phyloP scores from a whole-genome alignment of 257 asterid genomes.

The Rauvolfia tetraphylla region DNA sequence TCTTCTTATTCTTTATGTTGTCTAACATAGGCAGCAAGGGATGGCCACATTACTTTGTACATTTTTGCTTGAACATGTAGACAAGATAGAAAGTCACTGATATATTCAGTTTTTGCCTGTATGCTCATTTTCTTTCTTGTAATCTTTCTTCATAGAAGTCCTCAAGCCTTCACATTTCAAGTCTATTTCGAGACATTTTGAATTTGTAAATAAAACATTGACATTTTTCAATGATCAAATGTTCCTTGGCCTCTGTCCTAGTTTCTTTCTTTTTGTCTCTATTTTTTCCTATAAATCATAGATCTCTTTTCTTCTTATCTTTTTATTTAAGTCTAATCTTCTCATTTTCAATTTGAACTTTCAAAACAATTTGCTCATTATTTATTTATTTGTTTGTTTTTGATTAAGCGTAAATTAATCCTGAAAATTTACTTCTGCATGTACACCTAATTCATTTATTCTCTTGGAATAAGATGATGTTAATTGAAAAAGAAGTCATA shows the following conservation, averaged over 20 bases:
- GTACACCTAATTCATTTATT: too few species aligned
- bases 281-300: background rate
- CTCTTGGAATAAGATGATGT: background rate
- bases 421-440: too few species aligned
- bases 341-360: too few species aligned
- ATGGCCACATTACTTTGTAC: background rate
- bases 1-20: background rate
- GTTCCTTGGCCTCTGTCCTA: too few species aligned
- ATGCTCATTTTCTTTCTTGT: background rate
- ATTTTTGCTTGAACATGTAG: background rate
- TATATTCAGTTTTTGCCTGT: background rate
- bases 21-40: background rate
- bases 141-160: background rate
- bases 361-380: background rate
- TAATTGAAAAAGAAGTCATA: background rate
- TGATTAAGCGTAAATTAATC: too few species aligned
- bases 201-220: background rate
- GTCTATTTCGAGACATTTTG: background rate
- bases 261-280: background rate
- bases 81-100: background rate
- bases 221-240: too few species aligned
- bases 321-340: background rate
- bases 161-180: background rate
- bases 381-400: too few species aligned
- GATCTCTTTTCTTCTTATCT: background rate